phyloP scores from a whole-genome alignment of 2,329 filamentous ascomycete species.

The Magnaporthales sp. region DNA sequence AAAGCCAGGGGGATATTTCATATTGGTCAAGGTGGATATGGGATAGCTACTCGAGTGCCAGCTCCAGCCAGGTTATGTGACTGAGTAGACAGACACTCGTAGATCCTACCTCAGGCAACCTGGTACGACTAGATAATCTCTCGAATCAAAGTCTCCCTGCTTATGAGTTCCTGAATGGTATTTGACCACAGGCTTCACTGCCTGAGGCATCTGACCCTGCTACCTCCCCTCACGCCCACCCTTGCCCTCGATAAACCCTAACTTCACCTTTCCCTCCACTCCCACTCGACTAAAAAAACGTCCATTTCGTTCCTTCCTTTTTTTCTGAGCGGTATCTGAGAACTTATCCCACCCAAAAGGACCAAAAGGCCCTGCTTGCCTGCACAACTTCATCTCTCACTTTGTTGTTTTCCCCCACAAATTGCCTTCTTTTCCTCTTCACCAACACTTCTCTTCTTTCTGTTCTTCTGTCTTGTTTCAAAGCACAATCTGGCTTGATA shows the following conservation, averaged over 20 bases:
- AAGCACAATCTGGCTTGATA: neutral
- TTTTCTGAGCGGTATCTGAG: neutral
- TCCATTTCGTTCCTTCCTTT: neutral
- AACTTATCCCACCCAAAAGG: too few relatives aligned
- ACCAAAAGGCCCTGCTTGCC: neutral
- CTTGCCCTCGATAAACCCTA: neutral
- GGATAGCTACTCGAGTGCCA: too few relatives aligned
- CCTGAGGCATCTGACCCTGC: neutral
- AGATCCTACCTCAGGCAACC: too few relatives aligned
- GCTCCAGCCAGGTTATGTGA: too few relatives aligned
- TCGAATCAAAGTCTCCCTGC: neutral
- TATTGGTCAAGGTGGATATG: too few relatives aligned
- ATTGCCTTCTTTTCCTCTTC: neutral
- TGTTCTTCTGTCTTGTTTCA: neutral
- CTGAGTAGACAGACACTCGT: too few relatives aligned
- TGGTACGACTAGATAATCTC: too few relatives aligned
- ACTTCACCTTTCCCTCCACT: neutral
- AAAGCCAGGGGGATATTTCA: too few relatives aligned
- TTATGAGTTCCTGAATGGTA: neutral
- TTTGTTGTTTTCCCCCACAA: neutral
- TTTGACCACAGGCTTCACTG: neutral
- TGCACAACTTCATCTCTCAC: neutral
- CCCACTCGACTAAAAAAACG: neutral
- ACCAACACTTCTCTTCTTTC: neutral
- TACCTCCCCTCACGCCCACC: neutral